Evolutionary conservation across 2,329 filamentous ascomycete genomes (phyloP).

Genomic region (Penicillium sp.): DNA sequence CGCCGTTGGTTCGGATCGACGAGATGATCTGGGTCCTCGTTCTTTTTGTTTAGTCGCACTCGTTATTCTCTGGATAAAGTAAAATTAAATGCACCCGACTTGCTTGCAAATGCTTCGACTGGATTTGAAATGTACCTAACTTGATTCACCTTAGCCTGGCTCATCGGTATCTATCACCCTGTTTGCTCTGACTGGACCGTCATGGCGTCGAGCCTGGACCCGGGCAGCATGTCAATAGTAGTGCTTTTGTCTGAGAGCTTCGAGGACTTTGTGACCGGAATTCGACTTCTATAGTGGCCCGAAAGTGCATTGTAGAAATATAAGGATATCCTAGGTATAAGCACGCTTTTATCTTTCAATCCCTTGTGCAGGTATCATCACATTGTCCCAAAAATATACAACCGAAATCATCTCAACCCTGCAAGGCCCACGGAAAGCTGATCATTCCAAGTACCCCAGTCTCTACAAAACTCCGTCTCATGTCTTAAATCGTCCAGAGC

Average conservation of each 20-base stretch:
- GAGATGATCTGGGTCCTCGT: slow-evolving; percentile 18
- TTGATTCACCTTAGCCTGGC: neutral
- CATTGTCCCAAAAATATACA: neutral
- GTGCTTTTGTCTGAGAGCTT: no score
- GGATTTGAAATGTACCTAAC: neutral
- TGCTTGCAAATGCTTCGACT: neutral
- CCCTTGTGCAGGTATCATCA: neutral
- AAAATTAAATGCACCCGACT: slow-evolving; percentile 16
- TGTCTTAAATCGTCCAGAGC: slow-evolving; percentile 37
- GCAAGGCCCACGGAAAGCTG: slow-evolving; percentile 22
- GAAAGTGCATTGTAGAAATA: neutral
- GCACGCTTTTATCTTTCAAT: neutral
- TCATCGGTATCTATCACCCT: neutral
- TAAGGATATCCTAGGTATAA: neutral
- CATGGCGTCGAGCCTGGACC: neutral
- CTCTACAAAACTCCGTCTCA: slow-evolving; percentile 43
- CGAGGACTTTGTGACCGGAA: neutral
- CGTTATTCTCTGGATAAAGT: slow-evolving; percentile 8
- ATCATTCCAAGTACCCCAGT: slow-evolving; percentile 47
- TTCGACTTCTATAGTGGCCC: neutral
- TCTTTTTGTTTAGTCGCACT: slow-evolving; percentile 20
- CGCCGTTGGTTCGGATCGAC: slow-evolving; percentile 15
- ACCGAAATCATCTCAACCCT: neutral
- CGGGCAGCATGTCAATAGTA: no score
- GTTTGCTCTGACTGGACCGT: neutral